These are phyloP conservation scores for Paraphaeosphaeria sporulosa DNA, from an alignment of 2,329 filamentous ascomycete genomes.

Conservation along the genomic window DNA sequence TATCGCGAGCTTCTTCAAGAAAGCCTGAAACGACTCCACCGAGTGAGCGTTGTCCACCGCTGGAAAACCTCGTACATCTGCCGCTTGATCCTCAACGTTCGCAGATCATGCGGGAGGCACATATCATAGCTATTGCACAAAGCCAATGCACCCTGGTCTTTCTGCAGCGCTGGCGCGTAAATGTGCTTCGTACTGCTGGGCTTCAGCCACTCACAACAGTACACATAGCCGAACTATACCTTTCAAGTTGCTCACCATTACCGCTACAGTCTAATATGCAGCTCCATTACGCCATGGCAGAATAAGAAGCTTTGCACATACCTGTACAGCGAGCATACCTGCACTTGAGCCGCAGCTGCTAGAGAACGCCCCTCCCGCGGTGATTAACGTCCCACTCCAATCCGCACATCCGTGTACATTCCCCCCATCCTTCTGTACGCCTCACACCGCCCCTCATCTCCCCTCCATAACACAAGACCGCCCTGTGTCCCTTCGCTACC, in stretches of 20 bases:
- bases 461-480: constrained; percentile 8
- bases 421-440: background rate
- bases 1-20: constrained; percentile 92
- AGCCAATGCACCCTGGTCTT: background rate
- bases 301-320: constrained; percentile 6
- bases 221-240: constrained; percentile 21
- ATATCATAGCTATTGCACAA: background rate
- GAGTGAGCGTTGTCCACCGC: background rate
- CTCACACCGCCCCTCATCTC: constrained; percentile 13
- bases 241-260: constrained; percentile 8
- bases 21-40: constrained; percentile 61
- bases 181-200: background rate
- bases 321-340: background rate
- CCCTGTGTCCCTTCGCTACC: constrained; percentile 11
- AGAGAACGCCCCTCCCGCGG: constrained; percentile 8
- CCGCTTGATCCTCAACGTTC: constrained; percentile 1
- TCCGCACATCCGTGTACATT: background rate
- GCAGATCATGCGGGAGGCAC: background rate
- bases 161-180: constrained; percentile 6
- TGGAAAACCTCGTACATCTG: background rate
- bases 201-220: constrained; percentile 22
- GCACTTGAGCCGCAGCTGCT: constrained; percentile 12
- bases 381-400: constrained; percentile 1
- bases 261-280: constrained; percentile 10
- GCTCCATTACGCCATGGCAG: background rate